phyloP scores from a whole-genome alignment of 1,139 yeast genomes.

The Pichia sorboxylosa region DNA sequence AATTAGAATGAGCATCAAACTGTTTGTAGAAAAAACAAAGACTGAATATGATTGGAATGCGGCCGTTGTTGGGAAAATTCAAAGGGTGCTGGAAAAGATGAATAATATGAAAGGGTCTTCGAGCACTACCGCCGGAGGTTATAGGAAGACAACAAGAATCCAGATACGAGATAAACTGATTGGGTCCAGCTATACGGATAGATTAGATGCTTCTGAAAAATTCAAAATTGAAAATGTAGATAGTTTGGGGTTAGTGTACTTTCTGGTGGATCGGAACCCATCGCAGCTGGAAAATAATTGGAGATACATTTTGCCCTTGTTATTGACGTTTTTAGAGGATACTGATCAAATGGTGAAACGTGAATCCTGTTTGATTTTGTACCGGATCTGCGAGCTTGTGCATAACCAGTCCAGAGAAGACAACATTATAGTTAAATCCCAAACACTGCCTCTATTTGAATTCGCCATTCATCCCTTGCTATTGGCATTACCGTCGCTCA shows the following conservation, averaged over 20 bases:
- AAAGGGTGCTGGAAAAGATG: not conserved
- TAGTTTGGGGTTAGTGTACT: conserved; percentile 11
- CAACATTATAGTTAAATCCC: conserved; percentile 16
- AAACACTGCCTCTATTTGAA: conserved; percentile 15
- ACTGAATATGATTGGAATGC: not conserved
- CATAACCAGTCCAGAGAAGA: no score
- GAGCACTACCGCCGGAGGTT: conserved; percentile 8
- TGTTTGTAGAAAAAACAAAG: not conserved
- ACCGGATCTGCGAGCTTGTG: conserved; percentile 2
- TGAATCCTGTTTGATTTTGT: conserved; percentile 14
- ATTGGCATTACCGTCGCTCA: conserved; percentile 20
- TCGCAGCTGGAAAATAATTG: no score
- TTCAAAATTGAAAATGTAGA: conserved; percentile 14
- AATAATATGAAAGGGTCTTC: not conserved
- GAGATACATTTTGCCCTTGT: conserved; percentile 17
- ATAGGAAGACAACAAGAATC: conserved; percentile 3
- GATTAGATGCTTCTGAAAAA: conserved; percentile 12
- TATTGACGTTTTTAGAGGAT: conserved; percentile 20
- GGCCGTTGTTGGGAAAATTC: not conserved
- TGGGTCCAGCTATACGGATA: conserved; percentile 13
- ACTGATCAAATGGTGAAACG: conserved; percentile 17
- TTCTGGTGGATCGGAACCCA: no score
- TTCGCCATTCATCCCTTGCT: conserved; percentile 18
- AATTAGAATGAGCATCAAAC: not conserved
- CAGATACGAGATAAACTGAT: conserved; percentile 11